Percentiles rank a stretch among this genome's conserved stretches.
Evolutionary conservation across 2,329 filamentous ascomycete species (phyloP).

Genomic region (Fusarium azukiicola): DNA sequence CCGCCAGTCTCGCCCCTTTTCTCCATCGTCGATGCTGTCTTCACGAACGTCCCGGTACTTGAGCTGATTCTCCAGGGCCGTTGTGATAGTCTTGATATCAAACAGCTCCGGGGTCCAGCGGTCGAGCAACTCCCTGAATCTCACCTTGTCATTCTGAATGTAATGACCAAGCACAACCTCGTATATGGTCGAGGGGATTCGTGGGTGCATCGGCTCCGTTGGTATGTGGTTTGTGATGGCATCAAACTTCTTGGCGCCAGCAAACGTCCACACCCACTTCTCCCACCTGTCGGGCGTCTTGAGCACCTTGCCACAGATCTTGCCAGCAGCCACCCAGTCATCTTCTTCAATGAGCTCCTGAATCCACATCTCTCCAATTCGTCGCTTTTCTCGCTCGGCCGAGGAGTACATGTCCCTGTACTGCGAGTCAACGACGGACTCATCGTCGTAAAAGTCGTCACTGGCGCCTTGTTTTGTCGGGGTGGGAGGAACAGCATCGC

Average conservation of each 20-base stretch:
- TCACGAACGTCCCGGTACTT: conserved; percentile 87
- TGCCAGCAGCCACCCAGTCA: conserved; percentile 89
- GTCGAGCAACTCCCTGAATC: conserved; percentile 89
- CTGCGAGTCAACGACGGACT: conserved; percentile 76
- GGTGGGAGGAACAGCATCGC: conserved; percentile 65
- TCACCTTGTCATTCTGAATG: conserved; percentile 86
- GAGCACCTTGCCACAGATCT: conserved; percentile 91
- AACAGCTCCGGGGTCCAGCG: conserved; percentile 93
- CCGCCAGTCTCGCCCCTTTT: conserved; percentile 90
- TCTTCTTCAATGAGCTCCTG: conserved; percentile 88
- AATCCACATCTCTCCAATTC: conserved; percentile 96
- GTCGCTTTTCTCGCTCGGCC: conserved; percentile 91
- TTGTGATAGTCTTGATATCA: conserved; percentile 87
- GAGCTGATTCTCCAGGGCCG: conserved; percentile 90
- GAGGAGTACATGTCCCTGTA: conserved; percentile 79
- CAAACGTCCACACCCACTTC: conserved; percentile 97
- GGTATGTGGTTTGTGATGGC: conserved; percentile 94
- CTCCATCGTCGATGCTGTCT: conserved; percentile 87
- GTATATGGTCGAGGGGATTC: conserved; percentile 90
- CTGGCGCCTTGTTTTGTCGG: conserved; percentile 64
- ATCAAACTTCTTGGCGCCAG: conserved; percentile 91
- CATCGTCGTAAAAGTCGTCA: conserved; percentile 89
- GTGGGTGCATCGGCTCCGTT: conserved; percentile 86
- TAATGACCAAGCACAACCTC: conserved; percentile 95
- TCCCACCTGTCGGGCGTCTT: conserved; percentile 92